phyloP scores from a whole-genome alignment of 1,284 basidiomycete genomes.

The Pyrrhoderma noxium region DNA sequence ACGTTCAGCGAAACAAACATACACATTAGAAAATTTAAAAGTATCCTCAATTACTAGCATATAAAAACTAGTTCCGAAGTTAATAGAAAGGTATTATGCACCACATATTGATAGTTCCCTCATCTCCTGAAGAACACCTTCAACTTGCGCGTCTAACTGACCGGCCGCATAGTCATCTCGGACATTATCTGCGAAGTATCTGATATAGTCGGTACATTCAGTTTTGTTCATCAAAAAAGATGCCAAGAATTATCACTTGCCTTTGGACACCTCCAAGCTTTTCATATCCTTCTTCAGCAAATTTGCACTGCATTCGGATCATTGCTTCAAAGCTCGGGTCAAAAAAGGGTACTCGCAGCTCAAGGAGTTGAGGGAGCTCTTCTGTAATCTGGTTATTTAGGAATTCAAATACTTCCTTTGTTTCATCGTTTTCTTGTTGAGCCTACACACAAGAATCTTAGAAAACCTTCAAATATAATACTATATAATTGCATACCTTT shows the following conservation, averaged over 20 bases:
- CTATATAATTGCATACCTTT: slow-evolving; percentile 39
- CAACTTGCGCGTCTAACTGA: slow-evolving; percentile 92
- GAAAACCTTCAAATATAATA: not conserved
- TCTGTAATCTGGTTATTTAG: slow-evolving; percentile 88
- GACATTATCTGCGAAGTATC: slow-evolving; percentile 86
- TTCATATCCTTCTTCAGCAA: slow-evolving; percentile 97
- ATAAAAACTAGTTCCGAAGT: no score
- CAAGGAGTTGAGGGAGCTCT: slow-evolving; percentile 89
- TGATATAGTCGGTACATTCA: slow-evolving; percentile 25
- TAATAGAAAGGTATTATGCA: slow-evolving; percentile 22
- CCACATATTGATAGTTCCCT: slow-evolving; percentile 89
- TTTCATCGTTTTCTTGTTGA: slow-evolving; percentile 92
- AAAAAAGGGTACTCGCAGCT: slow-evolving; percentile 94
- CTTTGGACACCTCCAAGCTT: slow-evolving; percentile 94
- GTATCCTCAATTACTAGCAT: no score
- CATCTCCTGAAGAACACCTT: slow-evolving; percentile 94
- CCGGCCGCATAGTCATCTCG: slow-evolving; percentile 97
- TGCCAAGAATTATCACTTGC: slow-evolving; percentile 29
- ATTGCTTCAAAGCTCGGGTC: slow-evolving; percentile 99
- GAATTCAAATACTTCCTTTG: slow-evolving; percentile 88
- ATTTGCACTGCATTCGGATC: slow-evolving; percentile 96
- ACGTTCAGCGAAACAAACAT: no score
- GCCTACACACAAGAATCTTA: slow-evolving; percentile 41
- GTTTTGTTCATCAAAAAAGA: not conserved
- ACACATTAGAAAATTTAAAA: no score